Evolutionary conservation across 192 early-diverging fungal genomes (phyloP), one percentile per base, ranked within the genome.

Genomic region (Coemansia sp.): DNA sequence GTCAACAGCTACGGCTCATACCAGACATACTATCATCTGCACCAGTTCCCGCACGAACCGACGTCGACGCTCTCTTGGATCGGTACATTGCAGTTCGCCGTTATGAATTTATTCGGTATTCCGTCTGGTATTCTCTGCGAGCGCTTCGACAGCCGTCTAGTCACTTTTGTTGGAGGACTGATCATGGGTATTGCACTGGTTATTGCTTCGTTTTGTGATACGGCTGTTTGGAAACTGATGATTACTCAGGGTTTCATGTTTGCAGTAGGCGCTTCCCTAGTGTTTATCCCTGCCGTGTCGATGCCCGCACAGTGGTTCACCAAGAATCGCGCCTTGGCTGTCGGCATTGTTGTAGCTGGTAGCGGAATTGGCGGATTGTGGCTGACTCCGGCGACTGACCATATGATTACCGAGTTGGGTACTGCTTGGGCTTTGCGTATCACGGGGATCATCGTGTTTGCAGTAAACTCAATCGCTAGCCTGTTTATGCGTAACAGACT

Each of bases 241-340:
- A 59, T 90, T 7, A 75, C 86, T 1, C 91, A 90, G 59, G 89
- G 89, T 36, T 57, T 89, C 27, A 62, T 90, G 49, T 87, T 65
- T 73, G 71, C 76, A 16, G 22, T 87, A 0, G 88, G 87, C 22
- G 80, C 75, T 1, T 70, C 80, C 27, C 43, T 86, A 11, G 84
- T 84, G 11, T 87, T 82, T 66, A 85, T 87, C 31, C 87, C 88
- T 0, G 75, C 84, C 0, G 51, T 75, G 16, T 82, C 82, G 15
- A 75, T 88, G n/a, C 87, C 88, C n/a, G 81, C 87, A 15, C 88
- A 89, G 49, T 89, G 81, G 80, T 89, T 87, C 52, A 73, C 72
- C 42, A 86, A 71, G 68, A 69, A 72, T 34, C 80, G 85, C 41
- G 80, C 82, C 13, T 69, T 87, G 34, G 88, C 87, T 10, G 78